Percentiles rank a stretch among this genome's conserved stretches.
Evolutionary conservation across 352 stramenopile species (phyloP).

Genomic region (Globisporangium recalcitrans): DNA sequence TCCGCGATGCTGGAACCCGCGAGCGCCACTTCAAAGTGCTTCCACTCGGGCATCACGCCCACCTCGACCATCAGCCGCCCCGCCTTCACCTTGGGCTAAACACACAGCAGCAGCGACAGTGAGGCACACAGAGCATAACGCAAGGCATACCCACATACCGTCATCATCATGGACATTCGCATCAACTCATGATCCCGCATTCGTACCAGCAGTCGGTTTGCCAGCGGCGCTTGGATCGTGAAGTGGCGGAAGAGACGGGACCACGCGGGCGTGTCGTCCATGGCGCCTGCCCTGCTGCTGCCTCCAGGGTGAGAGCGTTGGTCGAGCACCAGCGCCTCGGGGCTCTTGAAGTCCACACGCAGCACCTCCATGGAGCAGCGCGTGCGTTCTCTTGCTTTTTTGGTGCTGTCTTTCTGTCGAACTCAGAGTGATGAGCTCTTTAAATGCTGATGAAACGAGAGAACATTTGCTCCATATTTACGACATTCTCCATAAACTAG

Average conservation of each 20-base stretch:
- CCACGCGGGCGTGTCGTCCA: slow-evolving; percentile 30
- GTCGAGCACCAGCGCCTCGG: slow-evolving; percentile 4
- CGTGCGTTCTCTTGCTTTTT: not conserved
- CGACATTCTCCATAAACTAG: no score
- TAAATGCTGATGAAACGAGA: not conserved
- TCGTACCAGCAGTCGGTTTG: slow-evolving; percentile 42
- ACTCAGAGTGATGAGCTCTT: not conserved
- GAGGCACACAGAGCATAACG: not conserved
- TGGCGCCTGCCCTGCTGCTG: not conserved
- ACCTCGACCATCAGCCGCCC: slow-evolving; percentile 57
- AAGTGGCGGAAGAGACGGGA: slow-evolving; percentile 52
- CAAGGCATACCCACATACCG: not conserved
- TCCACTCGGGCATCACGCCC: slow-evolving; percentile 45
- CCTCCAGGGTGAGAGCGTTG: not conserved
- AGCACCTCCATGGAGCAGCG: slow-evolving; percentile 13
- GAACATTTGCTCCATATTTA: no score
- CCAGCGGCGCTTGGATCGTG: slow-evolving; percentile 19
- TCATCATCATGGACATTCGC: not conserved
- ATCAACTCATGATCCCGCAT: not conserved
- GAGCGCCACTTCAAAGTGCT: slow-evolving; percentile 57
- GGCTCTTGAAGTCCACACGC: slow-evolving; percentile 14
- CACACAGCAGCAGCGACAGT: not conserved
- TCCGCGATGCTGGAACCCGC: slow-evolving; percentile 45
- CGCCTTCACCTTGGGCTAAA: slow-evolving; percentile 56
- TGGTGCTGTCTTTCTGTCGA: not conserved